Conservation (phyloP, 306 rosid genomes). For the Lathyrus oleraceus region DNA sequence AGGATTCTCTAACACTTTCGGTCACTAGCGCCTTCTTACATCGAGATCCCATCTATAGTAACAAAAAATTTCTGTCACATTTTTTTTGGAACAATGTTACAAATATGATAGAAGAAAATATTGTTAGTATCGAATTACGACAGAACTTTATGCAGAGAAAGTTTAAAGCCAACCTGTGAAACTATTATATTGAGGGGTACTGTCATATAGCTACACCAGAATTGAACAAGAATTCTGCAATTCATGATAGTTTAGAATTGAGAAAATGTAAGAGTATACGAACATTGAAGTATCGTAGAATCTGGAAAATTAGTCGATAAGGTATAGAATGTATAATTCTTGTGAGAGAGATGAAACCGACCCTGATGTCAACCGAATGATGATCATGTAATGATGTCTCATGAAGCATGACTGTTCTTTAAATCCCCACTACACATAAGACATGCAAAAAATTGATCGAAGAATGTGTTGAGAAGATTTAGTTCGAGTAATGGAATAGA, state of each 20-base stretch:
- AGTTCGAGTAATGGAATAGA: background rate
- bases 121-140: no score
- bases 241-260: constrained; percentile 29
- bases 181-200: constrained; percentile 90
- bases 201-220: constrained; percentile 97
- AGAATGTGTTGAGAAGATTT: background rate
- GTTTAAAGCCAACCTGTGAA: constrained; percentile 63
- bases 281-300: constrained; percentile 24
- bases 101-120: no score
- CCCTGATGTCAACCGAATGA: constrained; percentile 80
- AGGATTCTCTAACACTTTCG: constrained; percentile 87
- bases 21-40: constrained; percentile 80
- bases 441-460: constrained; percentile 24
- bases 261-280: constrained; percentile 27
- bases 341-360: constrained; percentile 39
- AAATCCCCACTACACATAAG: constrained; percentile 77
- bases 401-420: constrained; percentile 72
- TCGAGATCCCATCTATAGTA: constrained; percentile 81
- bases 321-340: background rate
- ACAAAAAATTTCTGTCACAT: constrained; percentile 6
- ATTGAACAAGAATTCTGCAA: constrained; percentile 79
- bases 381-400: constrained; percentile 76
- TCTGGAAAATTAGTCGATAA: constrained; percentile 13
- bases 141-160: background rate
- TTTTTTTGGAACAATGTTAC: background rate